Evolutionary conservation across 2,329 filamentous ascomycete genomes (phyloP).

Genomic region (Epichloe festucae): DNA sequence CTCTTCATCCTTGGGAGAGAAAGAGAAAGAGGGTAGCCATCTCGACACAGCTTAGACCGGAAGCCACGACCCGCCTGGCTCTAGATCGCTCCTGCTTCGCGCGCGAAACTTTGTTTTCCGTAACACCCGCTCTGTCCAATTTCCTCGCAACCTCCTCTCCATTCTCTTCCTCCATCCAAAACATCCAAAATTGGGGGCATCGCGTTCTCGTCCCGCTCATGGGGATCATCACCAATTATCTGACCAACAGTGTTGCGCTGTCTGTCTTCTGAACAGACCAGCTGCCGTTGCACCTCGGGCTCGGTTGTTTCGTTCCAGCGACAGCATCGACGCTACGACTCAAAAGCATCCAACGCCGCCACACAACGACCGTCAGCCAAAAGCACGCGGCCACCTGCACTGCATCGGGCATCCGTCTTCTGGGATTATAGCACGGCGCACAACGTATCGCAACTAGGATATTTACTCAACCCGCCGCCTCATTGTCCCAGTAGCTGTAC

Average conservation of each 20-base stretch:
- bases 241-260: not conserved
- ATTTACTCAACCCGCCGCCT: not conserved
- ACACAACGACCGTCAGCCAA: constrained; percentile 1
- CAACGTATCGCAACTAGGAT: not conserved
- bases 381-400: constrained; percentile 2
- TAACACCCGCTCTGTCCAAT: not conserved
- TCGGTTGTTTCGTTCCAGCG: not conserved
- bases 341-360: not conserved
- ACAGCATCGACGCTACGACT: constrained; percentile 3
- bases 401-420: not conserved
- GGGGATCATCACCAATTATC: not conserved
- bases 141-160: not conserved
- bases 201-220: not conserved
- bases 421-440: not conserved
- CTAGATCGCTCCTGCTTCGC: constrained; percentile 1
- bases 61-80: constrained; percentile 5
- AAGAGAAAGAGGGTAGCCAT: not conserved
- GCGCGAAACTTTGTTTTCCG: constrained; percentile 4
- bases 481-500: not conserved
- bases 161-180: not conserved
- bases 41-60: constrained; percentile 1
- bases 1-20: not conserved
- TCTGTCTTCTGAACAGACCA: not conserved
- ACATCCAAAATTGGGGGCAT: not conserved
- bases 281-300: not conserved